Conservation (phyloP, 345 rosid genomes). For the Populus tremula region DNA sequence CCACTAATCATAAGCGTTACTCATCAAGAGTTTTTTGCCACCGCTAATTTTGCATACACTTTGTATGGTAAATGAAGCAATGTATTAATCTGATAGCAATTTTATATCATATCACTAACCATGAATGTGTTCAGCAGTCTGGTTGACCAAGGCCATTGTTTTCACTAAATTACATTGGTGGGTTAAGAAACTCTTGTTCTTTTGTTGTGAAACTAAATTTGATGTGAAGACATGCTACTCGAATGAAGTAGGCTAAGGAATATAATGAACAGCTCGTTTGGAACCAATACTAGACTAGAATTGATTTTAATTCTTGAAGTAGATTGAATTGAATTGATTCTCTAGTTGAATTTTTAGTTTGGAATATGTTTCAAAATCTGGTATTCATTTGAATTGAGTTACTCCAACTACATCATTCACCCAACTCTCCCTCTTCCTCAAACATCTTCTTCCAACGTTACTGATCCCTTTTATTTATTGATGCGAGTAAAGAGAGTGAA, state of each 20-base stretch:
- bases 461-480: not conserved
- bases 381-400: not conserved
- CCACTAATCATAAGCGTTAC: not conserved
- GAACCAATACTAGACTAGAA: not conserved
- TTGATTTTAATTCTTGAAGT: not conserved
- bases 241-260: not conserved
- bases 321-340: not conserved
- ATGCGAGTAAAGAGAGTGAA: not conserved
- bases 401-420: not conserved
- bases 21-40: not conserved
- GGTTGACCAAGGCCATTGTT: not conserved
- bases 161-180: not conserved
- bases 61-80: not conserved
- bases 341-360: not conserved
- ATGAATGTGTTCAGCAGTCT: not conserved
- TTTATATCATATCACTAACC: not conserved
- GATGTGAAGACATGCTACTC: not conserved
- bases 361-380: not conserved
- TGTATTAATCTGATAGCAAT: not conserved
- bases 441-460: not conserved
- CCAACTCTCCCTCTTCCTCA: not conserved
- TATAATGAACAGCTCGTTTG: not conserved
- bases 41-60: not conserved
- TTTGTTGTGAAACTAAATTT: not conserved
- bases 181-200: not conserved